phyloP scores from a whole-genome alignment of 1,284 basidiomycete species.

The Puccinia polysora region DNA sequence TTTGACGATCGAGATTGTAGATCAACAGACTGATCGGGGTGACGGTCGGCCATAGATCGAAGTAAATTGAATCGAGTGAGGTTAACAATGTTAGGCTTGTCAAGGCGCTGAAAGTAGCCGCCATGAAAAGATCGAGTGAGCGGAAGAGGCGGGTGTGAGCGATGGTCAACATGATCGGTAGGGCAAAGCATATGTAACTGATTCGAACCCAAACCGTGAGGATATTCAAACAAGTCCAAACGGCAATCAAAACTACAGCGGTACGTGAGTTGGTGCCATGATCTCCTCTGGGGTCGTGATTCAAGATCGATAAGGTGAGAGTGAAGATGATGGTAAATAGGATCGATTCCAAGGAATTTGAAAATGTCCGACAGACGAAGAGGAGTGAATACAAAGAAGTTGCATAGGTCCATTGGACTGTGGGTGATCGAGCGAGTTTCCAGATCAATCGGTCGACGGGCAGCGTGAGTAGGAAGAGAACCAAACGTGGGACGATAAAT shows the following conservation, averaged over 20 bases:
- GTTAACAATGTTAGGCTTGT: background rate
- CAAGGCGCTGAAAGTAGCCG: background rate
- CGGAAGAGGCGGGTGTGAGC: slow-evolving; percentile 7
- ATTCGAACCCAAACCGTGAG: slow-evolving; percentile 27
- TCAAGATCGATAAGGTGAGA: background rate
- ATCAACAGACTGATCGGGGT: slow-evolving; percentile 52
- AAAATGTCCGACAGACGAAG: slow-evolving; percentile 52
- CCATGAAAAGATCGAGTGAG: background rate
- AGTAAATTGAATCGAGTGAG: slow-evolving; percentile 27
- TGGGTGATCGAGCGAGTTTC: background rate
- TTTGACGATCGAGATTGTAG: slow-evolving; percentile 51
- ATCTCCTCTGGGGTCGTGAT: background rate
- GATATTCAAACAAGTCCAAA: slow-evolving; percentile 21
- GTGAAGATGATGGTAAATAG: slow-evolving; percentile 46
- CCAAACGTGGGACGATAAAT: slow-evolving; percentile 45
- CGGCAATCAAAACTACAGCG: slow-evolving; percentile 4
- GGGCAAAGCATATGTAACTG: slow-evolving; percentile 14
- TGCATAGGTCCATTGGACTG: slow-evolving; percentile 47
- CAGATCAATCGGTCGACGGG: slow-evolving; percentile 42
- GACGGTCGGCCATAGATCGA: slow-evolving; percentile 10
- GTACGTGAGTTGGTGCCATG: background rate
- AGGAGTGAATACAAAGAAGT: slow-evolving; percentile 49
- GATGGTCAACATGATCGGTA: slow-evolving; percentile 9
- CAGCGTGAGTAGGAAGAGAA: slow-evolving; percentile 45
- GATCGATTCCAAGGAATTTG: slow-evolving; percentile 51